These are phyloP conservation scores for Leccinellum albellum DNA, from an alignment of 768 basidiomycete species.

Conservation along the genomic window DNA sequence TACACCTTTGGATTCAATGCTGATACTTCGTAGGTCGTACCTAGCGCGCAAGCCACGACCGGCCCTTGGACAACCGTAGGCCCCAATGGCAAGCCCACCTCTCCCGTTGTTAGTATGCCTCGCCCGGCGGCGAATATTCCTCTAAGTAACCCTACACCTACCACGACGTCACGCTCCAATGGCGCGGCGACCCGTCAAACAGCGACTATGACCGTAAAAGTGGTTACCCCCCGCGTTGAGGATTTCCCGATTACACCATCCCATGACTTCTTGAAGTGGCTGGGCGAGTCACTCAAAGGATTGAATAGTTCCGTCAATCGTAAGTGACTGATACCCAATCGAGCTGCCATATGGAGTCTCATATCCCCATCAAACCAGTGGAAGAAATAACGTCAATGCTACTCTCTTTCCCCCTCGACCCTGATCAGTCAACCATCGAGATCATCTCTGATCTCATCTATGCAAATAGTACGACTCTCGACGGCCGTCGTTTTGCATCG, in stretches of 20 bases:
- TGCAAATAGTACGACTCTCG: constrained; percentile 88
- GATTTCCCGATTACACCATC: constrained; percentile 69
- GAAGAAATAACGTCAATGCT: constrained; percentile 97
- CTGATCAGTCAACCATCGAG: constrained; percentile 76
- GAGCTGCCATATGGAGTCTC: constrained; percentile 10
- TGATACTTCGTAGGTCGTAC: constrained; percentile 30
- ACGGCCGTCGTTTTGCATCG: constrained; percentile 90
- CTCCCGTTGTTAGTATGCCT: constrained; percentile 27
- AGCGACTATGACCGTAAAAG: constrained; percentile 32
- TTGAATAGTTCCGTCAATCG: constrained; percentile 53
- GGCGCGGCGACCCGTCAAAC: constrained; percentile 37
- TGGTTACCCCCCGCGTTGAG: constrained; percentile 44
- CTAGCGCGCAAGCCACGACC: constrained; percentile 34
- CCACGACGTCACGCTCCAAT: constrained; percentile 36
- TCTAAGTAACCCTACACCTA: constrained; percentile 23
- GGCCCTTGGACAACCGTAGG: constrained; percentile 89
- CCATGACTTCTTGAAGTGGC: constrained; percentile 90
- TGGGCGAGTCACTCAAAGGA: constrained; percentile 79
- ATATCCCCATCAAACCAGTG: constrained; percentile 46
- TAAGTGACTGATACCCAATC: constrained; percentile 29
- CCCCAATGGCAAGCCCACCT: constrained; percentile 57
- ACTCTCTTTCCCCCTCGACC: constrained; percentile 89
- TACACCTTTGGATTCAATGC: not conserved
- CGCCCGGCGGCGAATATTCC: constrained; percentile 35
- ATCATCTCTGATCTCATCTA: constrained; percentile 96